A percentile compares a stretch with the other conserved stretches of the same genome.
These are phyloP conservation scores for Phaeoacremonium minimum DNA, from an alignment of 2,329 filamentous ascomycete genomes.

Conservation along the genomic window DNA sequence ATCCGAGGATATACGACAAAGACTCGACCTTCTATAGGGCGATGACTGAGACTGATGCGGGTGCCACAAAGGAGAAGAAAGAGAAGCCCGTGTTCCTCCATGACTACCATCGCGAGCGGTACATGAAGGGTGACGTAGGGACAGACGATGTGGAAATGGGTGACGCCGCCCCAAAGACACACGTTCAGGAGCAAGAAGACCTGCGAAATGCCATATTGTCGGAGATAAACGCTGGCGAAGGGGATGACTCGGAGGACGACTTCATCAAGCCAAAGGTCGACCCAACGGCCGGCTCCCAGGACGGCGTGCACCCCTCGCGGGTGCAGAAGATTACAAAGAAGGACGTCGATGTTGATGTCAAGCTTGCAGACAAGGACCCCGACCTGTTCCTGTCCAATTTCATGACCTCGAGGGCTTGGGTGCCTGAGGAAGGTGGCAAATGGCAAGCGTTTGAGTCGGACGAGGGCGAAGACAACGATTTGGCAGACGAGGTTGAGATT, in stretches of 20 bases:
- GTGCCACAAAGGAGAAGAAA: slow-evolving; percentile 47
- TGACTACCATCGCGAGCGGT: slow-evolving; percentile 89
- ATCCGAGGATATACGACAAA: slow-evolving; percentile 85
- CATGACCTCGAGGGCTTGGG: slow-evolving; percentile 87
- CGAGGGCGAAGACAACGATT: slow-evolving; percentile 74
- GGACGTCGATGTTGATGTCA: slow-evolving; percentile 59
- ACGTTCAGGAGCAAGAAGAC: slow-evolving; percentile 82
- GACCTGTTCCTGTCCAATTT: slow-evolving; percentile 95
- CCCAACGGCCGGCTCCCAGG: slow-evolving; percentile 22
- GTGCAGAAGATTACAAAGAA: slow-evolving; percentile 40
- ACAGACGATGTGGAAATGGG: slow-evolving; percentile 47
- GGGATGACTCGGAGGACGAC: slow-evolving; percentile 51
- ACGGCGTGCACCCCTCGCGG: slow-evolving; percentile 55
- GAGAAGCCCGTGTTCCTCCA: slow-evolving; percentile 81
- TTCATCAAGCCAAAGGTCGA: slow-evolving; percentile 70
- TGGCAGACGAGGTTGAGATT: slow-evolving; percentile 82
- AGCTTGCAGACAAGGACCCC: slow-evolving; percentile 76
- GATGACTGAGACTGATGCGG: slow-evolving; percentile 44
- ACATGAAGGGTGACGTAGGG: slow-evolving; percentile 68
- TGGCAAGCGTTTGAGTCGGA: slow-evolving; percentile 90
- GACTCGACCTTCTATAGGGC: slow-evolving; percentile 73
- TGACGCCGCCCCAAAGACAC: slow-evolving; percentile 57
- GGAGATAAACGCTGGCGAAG: slow-evolving; percentile 67
- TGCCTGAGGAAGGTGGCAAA: slow-evolving; percentile 59
- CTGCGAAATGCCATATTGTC: slow-evolving; percentile 74